Base-by-base conservation (phyloP, 208 protist species). In the Leishmania amazonensis region DNA sequence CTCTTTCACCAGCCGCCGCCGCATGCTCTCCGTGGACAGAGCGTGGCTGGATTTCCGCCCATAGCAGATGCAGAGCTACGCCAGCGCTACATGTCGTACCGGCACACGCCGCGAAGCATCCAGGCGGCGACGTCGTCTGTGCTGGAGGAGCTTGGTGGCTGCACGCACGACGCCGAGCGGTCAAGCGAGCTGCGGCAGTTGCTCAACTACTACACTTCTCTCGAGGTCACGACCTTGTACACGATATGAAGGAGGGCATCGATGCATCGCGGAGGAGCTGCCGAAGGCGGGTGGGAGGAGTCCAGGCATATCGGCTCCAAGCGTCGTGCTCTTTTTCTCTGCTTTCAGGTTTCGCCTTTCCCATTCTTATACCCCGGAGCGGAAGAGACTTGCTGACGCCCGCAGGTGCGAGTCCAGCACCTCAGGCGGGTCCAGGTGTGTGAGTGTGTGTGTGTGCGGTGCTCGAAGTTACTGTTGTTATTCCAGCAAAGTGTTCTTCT, bases 171-270 rank as follows among this genome's bases (percentile, higher is more conserved):
- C 77, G 76, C 87, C 0, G 83, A 76, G 75, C 80, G 85, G 24
- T 91, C 91, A 1, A 77, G 86, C 45, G 87, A 96, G 78, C 83
- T 97, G 65, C 89, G 94, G n/a, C 62, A 88, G 76, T 72, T 97
- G 62, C 86, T 97, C n/a, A 84, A 88, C 53, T 95, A 91, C 83
- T 97, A 95, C 82, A 85, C 78, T n/a, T 81, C 85, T 17, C 75
- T 91, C 35, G 84, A 91, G 54, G 57, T 42, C 17, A 73, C 83
- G 5, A 67, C 31, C 38, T 54, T 76, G 21, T 77, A 84, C 58
- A 67, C 53, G 8, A 75, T 68, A 71, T 76, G 73, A 62, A 15
- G 73, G 35, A 17, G 31, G 21, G 4, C 31, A n/a, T 9, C 2
- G n/a, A 31, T 64, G 53, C 49, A 77, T 62, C 31, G 17, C 45